Evolutionary conservation across 139 green algal genomes (phyloP), one percentile per base, ranked within the genome.

Genomic region (Ulvella scutata): DNA sequence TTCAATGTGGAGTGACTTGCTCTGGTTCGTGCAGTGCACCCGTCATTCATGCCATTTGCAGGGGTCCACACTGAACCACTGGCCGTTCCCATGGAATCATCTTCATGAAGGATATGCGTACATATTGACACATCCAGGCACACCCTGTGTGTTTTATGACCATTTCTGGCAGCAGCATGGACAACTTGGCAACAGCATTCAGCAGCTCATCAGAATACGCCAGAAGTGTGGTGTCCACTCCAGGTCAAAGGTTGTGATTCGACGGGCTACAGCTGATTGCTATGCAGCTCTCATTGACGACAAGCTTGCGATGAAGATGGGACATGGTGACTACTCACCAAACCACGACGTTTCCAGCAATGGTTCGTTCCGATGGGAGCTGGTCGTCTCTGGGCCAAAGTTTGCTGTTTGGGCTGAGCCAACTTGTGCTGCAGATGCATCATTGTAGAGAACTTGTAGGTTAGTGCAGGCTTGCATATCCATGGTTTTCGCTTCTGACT

Each of bases 111-210:
- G 91, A 31, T 96, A 97, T 72, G 90, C 90, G 43, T 98, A 98
- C 85, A 92, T 97, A 75, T 77, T 98, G 29, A 96, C 91, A 0
- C 92, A 97, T 81, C 90, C 90, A 3, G 92, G 92, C 62, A 96
- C 92, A 2, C 92, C 90, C 34, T 92, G 84, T 77, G 80, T 97
- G 20, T 96, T 97, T 79, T 96, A 88, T 36, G 91, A 98, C 84
- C 91, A 97, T 85, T 87, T 86, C 74, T 86, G 59, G 76, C 61
- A 80, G 40, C 37, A 59, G 23, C 43, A 83, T 43, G 79, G 51
- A 1, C 38, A 43, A 37, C 51, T 88, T 36, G 73, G 80, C 20
- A 76, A 94, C 62, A 72, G 78, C 36, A 94, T 98, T 67, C 62
- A 83, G 37, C 76, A 88, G 20, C 84, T 97, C 34, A 74, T 97